Base-by-base conservation (phyloP, 1,284 basidiomycete species). In the Kalmanozyma brasiliensis region DNA sequence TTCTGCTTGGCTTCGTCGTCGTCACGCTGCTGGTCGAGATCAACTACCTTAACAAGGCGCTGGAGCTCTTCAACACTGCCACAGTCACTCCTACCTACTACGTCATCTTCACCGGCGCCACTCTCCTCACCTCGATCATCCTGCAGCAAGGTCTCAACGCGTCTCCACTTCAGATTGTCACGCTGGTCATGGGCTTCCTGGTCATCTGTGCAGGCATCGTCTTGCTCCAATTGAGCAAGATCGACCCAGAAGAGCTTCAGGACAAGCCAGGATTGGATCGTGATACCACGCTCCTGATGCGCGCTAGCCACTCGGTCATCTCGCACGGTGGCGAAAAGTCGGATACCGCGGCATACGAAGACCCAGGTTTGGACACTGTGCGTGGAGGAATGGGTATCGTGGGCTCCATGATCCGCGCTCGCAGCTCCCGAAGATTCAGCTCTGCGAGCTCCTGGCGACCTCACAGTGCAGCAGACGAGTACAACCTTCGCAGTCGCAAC, bases 31-130 rank as follows among this genome's bases (percentile, higher is more conserved):
- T 94, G 49, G 89, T 90, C 60, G 93, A 97, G 83, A 92, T 98
- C 80, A 95, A 92, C 84, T 98, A 94, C 84, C 87, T 98, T 69
- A 98, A 98, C 85, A 91, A 94, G 78, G 95, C 95, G 19, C 88
- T 98, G 61, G 95, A 94, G 74, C 85, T 97, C 38, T 98, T 94
- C 87, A 97, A 97, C 83, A 92, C 91, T 53, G 89, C 90, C 87
- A 79, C 80, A 86, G 83, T 37, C 59, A 93, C 91, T 8, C 91
- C 92, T 2, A 92, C 91, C 23, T 94, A 94, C 84, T 94, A 92
- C 80, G 91, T 92, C 74, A 86, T 90, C 46, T 91, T 71, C 83
- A 93, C 92, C 1, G 92, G 92, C 74, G 92, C 89, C 80, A 93
- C 93, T 0, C 64, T 79, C 44, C 47, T 67, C 48, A 83, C 83